phyloP scores from a whole-genome alignment of 2,329 filamentous ascomycete species.

The Sclerotinia sclerotiorum region DNA sequence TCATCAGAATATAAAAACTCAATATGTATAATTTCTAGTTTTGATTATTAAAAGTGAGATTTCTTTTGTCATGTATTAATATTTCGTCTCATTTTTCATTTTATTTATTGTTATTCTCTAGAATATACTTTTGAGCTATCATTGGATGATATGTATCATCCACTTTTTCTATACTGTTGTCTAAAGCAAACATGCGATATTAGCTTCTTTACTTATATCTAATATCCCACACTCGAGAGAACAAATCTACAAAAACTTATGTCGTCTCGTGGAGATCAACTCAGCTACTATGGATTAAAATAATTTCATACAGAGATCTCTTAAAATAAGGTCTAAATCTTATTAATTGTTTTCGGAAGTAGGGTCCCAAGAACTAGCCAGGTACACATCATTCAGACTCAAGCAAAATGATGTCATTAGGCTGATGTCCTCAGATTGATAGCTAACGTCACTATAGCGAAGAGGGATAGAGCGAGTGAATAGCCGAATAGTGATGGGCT shows the following conservation, averaged over 20 bases:
- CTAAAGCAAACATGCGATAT: background rate
- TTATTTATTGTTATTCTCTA: background rate
- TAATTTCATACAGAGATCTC: background rate
- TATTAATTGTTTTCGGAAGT: background rate
- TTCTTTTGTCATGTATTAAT: accelerated
- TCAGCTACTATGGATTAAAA: background rate
- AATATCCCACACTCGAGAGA: accelerated
- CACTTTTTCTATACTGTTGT: too few relatives aligned
- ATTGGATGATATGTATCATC: background rate
- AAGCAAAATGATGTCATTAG: too few relatives aligned
- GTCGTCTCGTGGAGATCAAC: too few relatives aligned
- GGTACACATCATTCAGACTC: too few relatives aligned
- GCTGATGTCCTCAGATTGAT: too few relatives aligned
- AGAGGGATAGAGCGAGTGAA: too few relatives aligned
- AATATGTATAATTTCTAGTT: background rate
- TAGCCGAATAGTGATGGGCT: too few relatives aligned
- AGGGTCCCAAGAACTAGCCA: background rate
- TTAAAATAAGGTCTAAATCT: background rate
- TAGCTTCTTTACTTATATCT: background rate
- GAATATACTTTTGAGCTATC: accelerated
- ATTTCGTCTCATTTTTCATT: too few relatives aligned
- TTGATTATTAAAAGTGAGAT: too few relatives aligned
- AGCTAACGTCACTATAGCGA: too few relatives aligned
- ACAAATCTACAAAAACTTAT: background rate
- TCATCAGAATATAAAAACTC: background rate